A percentile compares a stretch with the other conserved stretches of the same genome.
These are phyloP conservation scores for Benincasa hispida DNA, from an alignment of 306 rosid species.

Conservation along the genomic window DNA sequence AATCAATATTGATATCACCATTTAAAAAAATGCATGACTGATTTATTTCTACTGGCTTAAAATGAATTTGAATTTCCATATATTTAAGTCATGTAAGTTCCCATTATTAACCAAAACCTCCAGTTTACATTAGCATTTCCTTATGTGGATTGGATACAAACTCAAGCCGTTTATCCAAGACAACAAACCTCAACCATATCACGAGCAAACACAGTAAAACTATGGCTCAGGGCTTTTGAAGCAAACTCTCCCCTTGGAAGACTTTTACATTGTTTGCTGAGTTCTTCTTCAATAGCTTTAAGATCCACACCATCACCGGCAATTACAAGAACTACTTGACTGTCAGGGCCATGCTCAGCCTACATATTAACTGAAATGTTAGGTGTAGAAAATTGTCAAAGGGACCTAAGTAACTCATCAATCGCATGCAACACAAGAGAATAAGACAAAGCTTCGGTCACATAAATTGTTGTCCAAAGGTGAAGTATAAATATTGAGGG, in stretches of 20 bases:
- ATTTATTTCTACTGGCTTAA: neutral
- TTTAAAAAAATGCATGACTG: neutral
- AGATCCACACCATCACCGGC: constrained; percentile 75
- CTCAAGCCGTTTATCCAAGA: neutral
- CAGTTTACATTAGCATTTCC: neutral
- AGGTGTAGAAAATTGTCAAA: neutral
- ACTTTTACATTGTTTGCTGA: constrained; percentile 71
- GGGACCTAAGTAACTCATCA: neutral
- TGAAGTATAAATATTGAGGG: neutral
- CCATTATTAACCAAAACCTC: neutral
- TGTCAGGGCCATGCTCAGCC: constrained; percentile 99
- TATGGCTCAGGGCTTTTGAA: constrained; percentile 77
- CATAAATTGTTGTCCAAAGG: neutral
- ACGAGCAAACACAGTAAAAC: constrained; percentile 70
- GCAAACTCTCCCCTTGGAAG: constrained; percentile 95
- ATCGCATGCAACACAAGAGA: neutral
- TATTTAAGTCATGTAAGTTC: neutral
- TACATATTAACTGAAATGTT: constrained; percentile 21
- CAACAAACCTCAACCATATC: constrained; percentile 85
- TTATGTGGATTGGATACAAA: neutral
- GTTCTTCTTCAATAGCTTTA: constrained; percentile 69
- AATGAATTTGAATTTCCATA: neutral
- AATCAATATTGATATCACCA: neutral
- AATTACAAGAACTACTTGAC: constrained; percentile 96
- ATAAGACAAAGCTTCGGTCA: neutral